Conservation (phyloP, 2,329 filamentous ascomycete species). For the Pestalotiopsis sp. region DNA sequence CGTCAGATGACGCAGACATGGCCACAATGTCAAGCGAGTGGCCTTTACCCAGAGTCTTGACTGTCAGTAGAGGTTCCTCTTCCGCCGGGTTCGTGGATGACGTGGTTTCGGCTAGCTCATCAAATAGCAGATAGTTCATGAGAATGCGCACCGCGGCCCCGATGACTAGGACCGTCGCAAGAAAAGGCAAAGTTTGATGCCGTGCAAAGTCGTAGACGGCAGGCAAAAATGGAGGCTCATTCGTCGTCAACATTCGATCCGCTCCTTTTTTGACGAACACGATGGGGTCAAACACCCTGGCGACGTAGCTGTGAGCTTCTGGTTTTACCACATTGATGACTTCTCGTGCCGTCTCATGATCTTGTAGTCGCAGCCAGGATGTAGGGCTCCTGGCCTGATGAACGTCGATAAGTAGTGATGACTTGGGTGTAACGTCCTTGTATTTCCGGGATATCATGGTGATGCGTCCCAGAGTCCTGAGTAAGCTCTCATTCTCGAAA, state of each 20-base stretch:
- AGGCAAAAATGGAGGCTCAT: constrained; percentile 53
- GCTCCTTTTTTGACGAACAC: constrained; percentile 72
- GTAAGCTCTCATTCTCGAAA: constrained; percentile 60
- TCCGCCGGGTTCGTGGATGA: constrained; percentile 45
- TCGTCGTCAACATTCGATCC: constrained; percentile 60
- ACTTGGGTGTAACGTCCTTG: constrained; percentile 28
- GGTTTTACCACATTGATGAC: constrained; percentile 78
- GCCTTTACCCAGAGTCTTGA: constrained; percentile 62
- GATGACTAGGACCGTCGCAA: constrained; percentile 64
- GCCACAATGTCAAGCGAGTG: constrained; percentile 72
- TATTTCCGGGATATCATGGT: constrained; percentile 31
- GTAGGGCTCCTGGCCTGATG: constrained; percentile 77
- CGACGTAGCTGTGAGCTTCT: constrained; percentile 69
- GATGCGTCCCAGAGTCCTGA: constrained; percentile 37
- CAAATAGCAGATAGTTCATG: constrained; percentile 75
- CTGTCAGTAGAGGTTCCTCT: constrained; percentile 55
- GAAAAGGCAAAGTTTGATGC: constrained; percentile 60
- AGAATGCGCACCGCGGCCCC: constrained; percentile 68
- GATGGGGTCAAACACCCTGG: constrained; percentile 74
- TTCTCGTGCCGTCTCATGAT: constrained; percentile 77
- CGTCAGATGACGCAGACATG: constrained; percentile 63
- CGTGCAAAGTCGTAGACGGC: constrained; percentile 70
- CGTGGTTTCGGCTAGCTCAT: constrained; percentile 53
- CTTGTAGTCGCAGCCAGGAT: constrained; percentile 77
- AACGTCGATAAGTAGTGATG: constrained; percentile 58